These are phyloP conservation scores for Striga hermonthica DNA, from an alignment of 305 asterid genomes.

Conservation along the genomic window DNA sequence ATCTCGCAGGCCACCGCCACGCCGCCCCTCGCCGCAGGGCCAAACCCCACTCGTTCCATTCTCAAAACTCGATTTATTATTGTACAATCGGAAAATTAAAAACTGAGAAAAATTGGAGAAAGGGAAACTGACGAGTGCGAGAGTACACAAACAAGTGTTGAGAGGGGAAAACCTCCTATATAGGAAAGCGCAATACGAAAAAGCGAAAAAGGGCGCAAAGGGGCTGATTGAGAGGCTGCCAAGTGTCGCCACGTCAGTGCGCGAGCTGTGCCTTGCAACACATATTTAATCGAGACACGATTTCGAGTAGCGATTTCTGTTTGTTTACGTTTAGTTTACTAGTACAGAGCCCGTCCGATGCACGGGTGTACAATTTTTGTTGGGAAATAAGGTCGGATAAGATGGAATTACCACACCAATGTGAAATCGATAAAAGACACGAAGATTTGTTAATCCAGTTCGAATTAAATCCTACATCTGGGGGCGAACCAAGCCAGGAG, in stretches of 20 bases:
- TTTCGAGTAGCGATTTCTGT: background rate
- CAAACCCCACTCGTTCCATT: slow-evolving; percentile 18
- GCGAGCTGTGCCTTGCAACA: too few species aligned
- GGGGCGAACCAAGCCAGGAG: too few species aligned
- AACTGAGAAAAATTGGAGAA: background rate
- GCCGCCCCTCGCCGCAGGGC: background rate
- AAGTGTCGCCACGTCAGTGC: slow-evolving; percentile 21
- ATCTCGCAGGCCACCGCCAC: slow-evolving; percentile 36
- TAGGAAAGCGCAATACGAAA: background rate
- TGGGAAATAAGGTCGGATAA: too few species aligned
- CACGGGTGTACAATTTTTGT: too few species aligned
- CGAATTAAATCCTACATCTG: too few species aligned
- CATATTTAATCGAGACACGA: background rate
- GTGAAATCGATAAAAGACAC: too few species aligned
- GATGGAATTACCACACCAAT: too few species aligned
- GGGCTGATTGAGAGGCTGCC: slow-evolving; percentile 15
- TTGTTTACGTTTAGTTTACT: background rate
- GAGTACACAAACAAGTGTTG: too few species aligned
- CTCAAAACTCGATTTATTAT: background rate
- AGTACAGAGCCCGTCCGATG: too few species aligned
- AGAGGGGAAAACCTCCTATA: too few species aligned
- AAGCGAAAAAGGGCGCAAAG: background rate
- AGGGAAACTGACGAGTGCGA: background rate
- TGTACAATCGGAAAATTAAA: background rate
- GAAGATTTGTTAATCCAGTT: too few species aligned